Percentiles rank a stretch among this genome's conserved stretches.
Conservation (phyloP, 2,329 filamentous ascomycete species). For the Exophiala oligosperma region DNA sequence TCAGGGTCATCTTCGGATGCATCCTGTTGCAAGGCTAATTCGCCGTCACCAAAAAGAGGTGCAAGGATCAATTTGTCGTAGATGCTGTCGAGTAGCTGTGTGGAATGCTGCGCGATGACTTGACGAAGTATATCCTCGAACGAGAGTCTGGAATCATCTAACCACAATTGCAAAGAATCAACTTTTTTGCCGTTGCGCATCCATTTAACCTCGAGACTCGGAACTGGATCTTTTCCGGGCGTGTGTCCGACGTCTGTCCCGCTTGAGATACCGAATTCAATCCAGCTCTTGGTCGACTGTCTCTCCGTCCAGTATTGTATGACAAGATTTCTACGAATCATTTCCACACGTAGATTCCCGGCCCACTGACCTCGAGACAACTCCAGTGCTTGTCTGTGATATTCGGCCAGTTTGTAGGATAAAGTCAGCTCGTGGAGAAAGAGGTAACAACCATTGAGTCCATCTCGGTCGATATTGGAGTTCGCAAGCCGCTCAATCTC, state of each 20-base stretch:
- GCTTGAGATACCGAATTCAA: constrained; percentile 80
- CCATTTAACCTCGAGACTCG: constrained; percentile 63
- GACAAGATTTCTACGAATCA: constrained; percentile 76
- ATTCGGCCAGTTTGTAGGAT: constrained; percentile 84
- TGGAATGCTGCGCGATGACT: constrained; percentile 73
- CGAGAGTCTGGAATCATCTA: constrained; percentile 69
- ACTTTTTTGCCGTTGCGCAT: constrained; percentile 79
- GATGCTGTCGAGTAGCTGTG: constrained; percentile 68
- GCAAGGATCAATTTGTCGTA: constrained; percentile 60
- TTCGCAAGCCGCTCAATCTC: constrained; percentile 74
- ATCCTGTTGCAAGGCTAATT: constrained; percentile 59
- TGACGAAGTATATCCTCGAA: constrained; percentile 71
- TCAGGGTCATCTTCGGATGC: constrained; percentile 63
- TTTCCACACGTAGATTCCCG: constrained; percentile 73
- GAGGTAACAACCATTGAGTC: constrained; percentile 77
- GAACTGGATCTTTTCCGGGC: constrained; percentile 24
- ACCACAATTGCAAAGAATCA: constrained; percentile 62
- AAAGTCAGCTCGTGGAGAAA: constrained; percentile 85
- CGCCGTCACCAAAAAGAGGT: constrained; percentile 61
- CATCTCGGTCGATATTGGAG: constrained; percentile 65
- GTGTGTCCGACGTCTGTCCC: constrained; percentile 43
- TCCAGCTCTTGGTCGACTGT: constrained; percentile 77
- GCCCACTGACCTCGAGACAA: constrained; percentile 74
- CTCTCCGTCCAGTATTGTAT: constrained; percentile 87
- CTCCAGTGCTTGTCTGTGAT: constrained; percentile 73